phyloP scores from a whole-genome alignment of 2,329 filamentous ascomycete genomes.

The Graphilbum fragrans region DNA sequence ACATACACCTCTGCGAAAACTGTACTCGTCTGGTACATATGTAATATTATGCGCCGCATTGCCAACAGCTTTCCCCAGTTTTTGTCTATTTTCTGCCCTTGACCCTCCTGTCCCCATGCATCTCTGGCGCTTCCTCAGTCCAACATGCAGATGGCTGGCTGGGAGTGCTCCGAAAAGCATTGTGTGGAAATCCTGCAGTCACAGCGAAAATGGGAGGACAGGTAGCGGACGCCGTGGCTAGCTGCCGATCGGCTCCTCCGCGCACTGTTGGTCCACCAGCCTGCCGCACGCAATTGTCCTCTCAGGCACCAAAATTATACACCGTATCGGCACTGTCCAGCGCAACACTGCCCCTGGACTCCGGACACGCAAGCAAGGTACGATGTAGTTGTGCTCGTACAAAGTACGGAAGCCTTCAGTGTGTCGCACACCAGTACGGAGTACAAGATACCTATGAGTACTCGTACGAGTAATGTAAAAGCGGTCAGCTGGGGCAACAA shows the following conservation, averaged over 20 bases:
- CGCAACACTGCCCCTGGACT: too few species aligned
- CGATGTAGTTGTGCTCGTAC: not conserved
- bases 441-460: not conserved
- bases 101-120: not conserved
- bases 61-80: not conserved
- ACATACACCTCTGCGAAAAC: not conserved
- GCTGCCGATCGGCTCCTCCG: not conserved
- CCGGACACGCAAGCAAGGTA: not conserved
- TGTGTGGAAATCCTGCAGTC: not conserved
- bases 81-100: not conserved
- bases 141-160: not conserved
- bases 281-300: not conserved
- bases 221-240: not conserved
- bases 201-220: not conserved
- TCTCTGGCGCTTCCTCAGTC: too few species aligned
- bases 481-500: not conserved
- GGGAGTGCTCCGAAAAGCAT: not conserved
- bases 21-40: not conserved
- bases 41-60: not conserved
- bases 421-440: not conserved
- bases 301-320: not conserved
- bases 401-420: not conserved
- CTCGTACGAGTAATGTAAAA: not conserved
- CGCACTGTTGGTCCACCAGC: not conserved
- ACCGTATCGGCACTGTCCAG: too few species aligned